Evolutionary conservation across 2,329 filamentous ascomycete genomes (phyloP).

Genomic region (Penicillium sp.): DNA sequence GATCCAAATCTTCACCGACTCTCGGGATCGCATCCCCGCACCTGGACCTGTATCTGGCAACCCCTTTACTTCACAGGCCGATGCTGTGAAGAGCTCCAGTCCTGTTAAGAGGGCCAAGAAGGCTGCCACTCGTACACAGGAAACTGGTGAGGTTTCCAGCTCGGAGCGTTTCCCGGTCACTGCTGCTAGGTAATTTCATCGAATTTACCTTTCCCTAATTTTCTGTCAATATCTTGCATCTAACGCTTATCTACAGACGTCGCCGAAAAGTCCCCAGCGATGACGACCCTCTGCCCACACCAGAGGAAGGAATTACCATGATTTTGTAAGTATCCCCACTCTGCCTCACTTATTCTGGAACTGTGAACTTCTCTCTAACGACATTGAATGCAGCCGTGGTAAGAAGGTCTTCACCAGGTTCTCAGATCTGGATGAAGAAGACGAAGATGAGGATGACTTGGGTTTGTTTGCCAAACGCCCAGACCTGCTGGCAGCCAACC

Average conservation of each 20-base stretch:
- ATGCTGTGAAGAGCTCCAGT: not conserved
- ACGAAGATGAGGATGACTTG: slow-evolving; percentile 52
- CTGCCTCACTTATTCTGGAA: slow-evolving; percentile 35
- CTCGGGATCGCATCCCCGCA: slow-evolving; percentile 65
- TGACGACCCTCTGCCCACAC: slow-evolving; percentile 32
- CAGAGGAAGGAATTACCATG: slow-evolving; percentile 65
- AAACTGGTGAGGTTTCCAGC: not conserved
- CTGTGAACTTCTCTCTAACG: slow-evolving; percentile 5
- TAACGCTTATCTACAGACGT: not conserved
- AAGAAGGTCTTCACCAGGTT: slow-evolving; percentile 65
- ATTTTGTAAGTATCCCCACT: slow-evolving; percentile 61
- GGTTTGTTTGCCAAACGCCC: slow-evolving; percentile 50
- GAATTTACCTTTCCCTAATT: not conserved
- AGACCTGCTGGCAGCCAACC: slow-evolving; percentile 43
- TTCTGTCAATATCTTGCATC: not conserved
- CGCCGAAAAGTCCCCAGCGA: not conserved
- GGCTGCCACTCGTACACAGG: not conserved
- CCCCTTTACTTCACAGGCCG: slow-evolving; percentile 52
- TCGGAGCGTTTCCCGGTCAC: not conserved
- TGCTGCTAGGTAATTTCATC: not conserved
- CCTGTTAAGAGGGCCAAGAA: not conserved
- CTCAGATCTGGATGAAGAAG: slow-evolving; percentile 46
- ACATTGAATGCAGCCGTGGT: slow-evolving; percentile 57
- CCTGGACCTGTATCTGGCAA: slow-evolving; percentile 60
- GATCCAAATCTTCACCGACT: slow-evolving; percentile 68